Conservation (phyloP, 1,284 basidiomycete genomes). For the Apiotrichum montevideense region DNA sequence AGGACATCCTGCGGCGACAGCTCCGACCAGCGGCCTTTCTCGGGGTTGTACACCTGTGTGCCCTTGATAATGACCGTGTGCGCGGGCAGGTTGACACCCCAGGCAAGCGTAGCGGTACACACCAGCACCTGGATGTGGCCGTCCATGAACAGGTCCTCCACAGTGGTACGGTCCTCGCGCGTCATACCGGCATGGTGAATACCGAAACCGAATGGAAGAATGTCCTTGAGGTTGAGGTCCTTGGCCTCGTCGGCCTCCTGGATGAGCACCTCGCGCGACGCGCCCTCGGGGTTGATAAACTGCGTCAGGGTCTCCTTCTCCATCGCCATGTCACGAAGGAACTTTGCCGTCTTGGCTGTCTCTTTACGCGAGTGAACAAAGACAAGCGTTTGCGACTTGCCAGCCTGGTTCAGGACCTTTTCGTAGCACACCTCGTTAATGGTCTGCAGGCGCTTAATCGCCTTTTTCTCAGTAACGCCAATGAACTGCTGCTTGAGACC, state of each 20-base stretch:
- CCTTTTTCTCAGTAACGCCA: constrained; percentile 98
- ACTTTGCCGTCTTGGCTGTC: constrained; percentile 94
- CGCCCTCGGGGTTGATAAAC: constrained; percentile 87
- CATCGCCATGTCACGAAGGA: constrained; percentile 88
- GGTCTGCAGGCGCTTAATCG: constrained; percentile 95
- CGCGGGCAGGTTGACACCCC: constrained; percentile 98
- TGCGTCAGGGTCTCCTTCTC: constrained; percentile 94
- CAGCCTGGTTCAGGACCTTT: constrained; percentile 90
- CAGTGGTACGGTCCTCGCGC: constrained; percentile 83
- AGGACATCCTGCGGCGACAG: constrained; percentile 93
- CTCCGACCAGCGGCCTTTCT: constrained; percentile 96
- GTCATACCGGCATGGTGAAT: constrained; percentile 99
- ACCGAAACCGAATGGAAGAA: constrained; percentile 93
- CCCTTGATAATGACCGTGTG: constrained; percentile 99
- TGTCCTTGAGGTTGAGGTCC: constrained; percentile 77
- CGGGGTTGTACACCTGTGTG: constrained; percentile 98
- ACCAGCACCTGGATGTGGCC: constrained; percentile 91
- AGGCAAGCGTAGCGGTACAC: constrained; percentile 95
- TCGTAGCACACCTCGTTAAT: constrained; percentile 99
- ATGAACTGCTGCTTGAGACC: constrained; percentile 95
- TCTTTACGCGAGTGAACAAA: constrained; percentile 99
- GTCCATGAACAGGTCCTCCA: constrained; percentile 92
- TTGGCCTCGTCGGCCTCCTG: constrained; percentile 78
- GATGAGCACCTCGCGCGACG: constrained; percentile 77
- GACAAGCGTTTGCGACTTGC: constrained; percentile 71